Evolutionary conservation across 192 early-diverging fungal genomes (phyloP).

Genomic region (Coemansia sp.): DNA sequence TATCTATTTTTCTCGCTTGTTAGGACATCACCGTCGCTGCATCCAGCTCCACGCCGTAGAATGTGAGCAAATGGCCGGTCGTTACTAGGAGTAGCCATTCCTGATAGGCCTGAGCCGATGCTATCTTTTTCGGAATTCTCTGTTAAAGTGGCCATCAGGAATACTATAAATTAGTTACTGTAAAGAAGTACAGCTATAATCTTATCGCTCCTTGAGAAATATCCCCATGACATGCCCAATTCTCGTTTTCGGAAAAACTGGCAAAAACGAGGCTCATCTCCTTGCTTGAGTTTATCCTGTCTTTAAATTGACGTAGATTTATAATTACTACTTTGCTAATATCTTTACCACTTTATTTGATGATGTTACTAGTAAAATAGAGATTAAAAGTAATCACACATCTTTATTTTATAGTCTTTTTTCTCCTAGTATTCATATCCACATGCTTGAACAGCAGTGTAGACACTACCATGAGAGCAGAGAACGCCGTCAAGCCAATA

Average conservation of each 20-base stretch:
- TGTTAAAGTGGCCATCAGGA: not conserved
- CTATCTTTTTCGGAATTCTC: not conserved
- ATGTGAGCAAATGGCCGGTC: constrained; percentile 2
- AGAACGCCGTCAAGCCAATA: constrained; percentile 57
- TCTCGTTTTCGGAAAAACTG: not conserved
- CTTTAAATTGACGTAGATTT: not conserved
- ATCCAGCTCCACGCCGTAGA: constrained; percentile 1
- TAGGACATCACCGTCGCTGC: not conserved
- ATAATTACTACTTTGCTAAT: not conserved
- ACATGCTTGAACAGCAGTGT: constrained; percentile 44
- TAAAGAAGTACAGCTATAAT: constrained; percentile 1
- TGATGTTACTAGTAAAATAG: not conserved
- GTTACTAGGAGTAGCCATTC: not conserved
- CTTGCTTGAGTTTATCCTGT: not conserved
- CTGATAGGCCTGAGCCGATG: not conserved
- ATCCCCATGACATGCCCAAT: not conserved
- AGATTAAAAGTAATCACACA: not conserved
- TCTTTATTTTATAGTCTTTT: constrained; percentile 41
- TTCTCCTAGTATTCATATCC: constrained; percentile 21
- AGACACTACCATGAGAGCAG: constrained; percentile 45
- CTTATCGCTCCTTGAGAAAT: not conserved
- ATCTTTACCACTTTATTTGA: not conserved
- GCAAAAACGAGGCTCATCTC: not conserved
- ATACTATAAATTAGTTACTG: not conserved
- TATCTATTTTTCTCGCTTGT: not conserved